These are phyloP conservation scores for Gilbertella persicaria DNA, from an alignment of 371 early-diverging fungal species.

Conservation along the genomic window DNA sequence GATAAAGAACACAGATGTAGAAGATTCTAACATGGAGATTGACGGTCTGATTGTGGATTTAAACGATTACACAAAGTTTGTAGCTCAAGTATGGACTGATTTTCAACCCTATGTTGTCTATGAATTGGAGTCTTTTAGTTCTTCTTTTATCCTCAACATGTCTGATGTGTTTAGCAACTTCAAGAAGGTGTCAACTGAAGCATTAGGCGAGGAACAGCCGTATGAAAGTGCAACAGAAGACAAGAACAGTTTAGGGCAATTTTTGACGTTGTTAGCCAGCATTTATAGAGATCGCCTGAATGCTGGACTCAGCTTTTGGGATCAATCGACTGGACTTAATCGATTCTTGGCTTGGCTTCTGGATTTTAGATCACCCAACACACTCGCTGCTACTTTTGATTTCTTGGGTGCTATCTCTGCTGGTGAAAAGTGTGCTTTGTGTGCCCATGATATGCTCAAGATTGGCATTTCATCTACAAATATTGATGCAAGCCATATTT, in stretches of 20 bases:
- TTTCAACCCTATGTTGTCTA: slow-evolving; percentile 45
- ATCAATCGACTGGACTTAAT: slow-evolving; percentile 52
- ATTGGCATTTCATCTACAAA: slow-evolving; percentile 17
- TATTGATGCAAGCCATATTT: slow-evolving; percentile 15
- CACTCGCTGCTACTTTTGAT: slow-evolving; percentile 30
- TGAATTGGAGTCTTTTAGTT: slow-evolving; percentile 44
- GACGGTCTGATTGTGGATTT: slow-evolving; percentile 29
- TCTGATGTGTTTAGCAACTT: slow-evolving; percentile 19
- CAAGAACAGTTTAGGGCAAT: slow-evolving; percentile 54
- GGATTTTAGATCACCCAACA: slow-evolving; percentile 25
- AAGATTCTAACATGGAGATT: slow-evolving; percentile 22
- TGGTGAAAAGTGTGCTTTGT: slow-evolving; percentile 28
- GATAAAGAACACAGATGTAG: slow-evolving; percentile 5
- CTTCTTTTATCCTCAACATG: slow-evolving; percentile 58
- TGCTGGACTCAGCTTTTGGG: slow-evolving; percentile 77
- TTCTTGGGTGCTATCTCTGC: slow-evolving; percentile 33
- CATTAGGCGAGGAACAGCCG: background rate
- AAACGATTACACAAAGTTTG: slow-evolving; percentile 26
- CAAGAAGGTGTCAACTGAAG: background rate
- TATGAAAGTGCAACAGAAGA: background rate
- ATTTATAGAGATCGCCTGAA: slow-evolving; percentile 74
- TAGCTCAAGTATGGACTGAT: slow-evolving; percentile 18
- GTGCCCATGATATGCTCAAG: slow-evolving; percentile 18
- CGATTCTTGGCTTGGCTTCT: slow-evolving; percentile 75
- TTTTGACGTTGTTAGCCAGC: slow-evolving; percentile 62